Conservation (phyloP, 2,329 filamentous ascomycete species). For the Nectriaceae sp. region DNA sequence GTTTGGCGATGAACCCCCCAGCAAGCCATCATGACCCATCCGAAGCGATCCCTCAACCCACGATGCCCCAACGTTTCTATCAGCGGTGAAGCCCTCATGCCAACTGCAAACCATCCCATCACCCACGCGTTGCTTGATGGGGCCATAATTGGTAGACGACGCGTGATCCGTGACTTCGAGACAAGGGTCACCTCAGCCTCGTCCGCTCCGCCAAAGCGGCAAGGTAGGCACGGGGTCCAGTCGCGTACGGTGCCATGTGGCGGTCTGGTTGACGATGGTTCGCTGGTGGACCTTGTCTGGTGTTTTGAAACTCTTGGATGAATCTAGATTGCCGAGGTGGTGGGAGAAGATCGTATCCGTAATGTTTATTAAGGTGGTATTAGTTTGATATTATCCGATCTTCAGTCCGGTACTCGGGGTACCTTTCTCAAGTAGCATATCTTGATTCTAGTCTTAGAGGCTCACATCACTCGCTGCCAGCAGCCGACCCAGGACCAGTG, state of each 20-base stretch:
- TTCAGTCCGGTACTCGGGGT: too few relatives aligned
- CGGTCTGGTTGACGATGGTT: slow-evolving; percentile 16
- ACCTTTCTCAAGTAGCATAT: too few relatives aligned
- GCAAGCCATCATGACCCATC: too few relatives aligned
- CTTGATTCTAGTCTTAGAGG: too few relatives aligned
- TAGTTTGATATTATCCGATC: background rate
- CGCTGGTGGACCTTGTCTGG: slow-evolving; percentile 6
- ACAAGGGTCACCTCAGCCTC: too few relatives aligned
- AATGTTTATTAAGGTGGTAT: background rate
- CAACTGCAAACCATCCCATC: background rate
- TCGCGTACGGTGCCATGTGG: slow-evolving; percentile 16
- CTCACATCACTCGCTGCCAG: too few relatives aligned
- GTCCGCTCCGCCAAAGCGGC: background rate
- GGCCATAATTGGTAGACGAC: slow-evolving; percentile 13
- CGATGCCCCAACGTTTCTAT: too few relatives aligned
- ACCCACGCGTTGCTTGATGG: slow-evolving; percentile 13
- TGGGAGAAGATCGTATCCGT: background rate
- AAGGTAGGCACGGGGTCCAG: background rate
- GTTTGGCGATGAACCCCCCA: too few relatives aligned
- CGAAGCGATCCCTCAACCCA: too few relatives aligned
- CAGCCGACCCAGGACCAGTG: too few relatives aligned
- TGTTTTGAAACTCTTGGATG: background rate
- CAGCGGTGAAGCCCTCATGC: background rate
- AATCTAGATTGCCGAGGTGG: background rate
- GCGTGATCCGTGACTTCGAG: background rate